Base-by-base conservation (phyloP, 148 eudicot genomes). In the Rhododendron ferrugineum region DNA sequence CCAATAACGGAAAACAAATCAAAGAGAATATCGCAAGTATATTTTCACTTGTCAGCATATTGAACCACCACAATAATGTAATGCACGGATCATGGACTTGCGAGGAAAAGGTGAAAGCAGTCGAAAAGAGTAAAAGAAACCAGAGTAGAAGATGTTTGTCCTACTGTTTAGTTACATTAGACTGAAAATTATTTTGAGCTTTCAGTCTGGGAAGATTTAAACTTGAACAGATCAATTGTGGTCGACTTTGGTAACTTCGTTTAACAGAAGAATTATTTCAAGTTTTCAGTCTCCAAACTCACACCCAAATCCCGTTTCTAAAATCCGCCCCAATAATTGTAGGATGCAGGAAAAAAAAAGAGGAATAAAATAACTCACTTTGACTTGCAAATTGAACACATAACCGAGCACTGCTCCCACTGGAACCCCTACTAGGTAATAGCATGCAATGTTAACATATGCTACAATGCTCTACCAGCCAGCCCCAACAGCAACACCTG, bases 401-500 rank as follows among this genome's bases (percentile, higher is more conserved):
- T 89, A 91, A 37, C 94, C 92, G 72, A 92, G 89, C 6, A 92
- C 54, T 11, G 83, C 79, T 60, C 92, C 92, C n/a, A 89, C 49
- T 3, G 92, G 94, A 77, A 90, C 78, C 36, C 94, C 94, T 10
- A 90, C n/a, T 26, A 92, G 40, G 84, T 92, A 90, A 87, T 89
- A 92, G 84, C 87, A 84, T 15, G 84, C 87, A 42, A 92, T 37
- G 88, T 90, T 92, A 9, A 92, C 89, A 84, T 87, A 92, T 77
- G 91, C 90, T 14, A 90, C 92, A 10, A 80, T 82, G 76, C 89
- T 87, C 84, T 90, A 89, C 90, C 90, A 87, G 62, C 92, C 92
- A 81, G 89, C 90, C 70, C 93, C 91, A 80, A 89, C 86, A 30
- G 93, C 88, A 76, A 91, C 93, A 78, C 92, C 92, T 91, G 70